Conservation (phyloP, 2,329 filamentous ascomycete species). For the Trichoderma guizhouense region DNA sequence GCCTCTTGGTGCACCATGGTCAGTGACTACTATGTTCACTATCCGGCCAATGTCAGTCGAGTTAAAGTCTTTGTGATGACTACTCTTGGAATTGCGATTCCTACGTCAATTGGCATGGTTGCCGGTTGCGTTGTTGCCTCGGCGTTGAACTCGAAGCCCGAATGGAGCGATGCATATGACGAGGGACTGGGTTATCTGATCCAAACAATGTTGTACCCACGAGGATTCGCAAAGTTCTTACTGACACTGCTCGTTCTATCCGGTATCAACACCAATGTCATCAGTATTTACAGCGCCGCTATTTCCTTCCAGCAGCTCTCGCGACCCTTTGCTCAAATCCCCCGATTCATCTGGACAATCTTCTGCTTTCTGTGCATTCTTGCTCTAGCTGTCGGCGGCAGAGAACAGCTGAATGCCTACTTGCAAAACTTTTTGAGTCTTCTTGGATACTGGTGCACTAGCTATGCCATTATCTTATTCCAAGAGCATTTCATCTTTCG, state of each 20-base stretch:
- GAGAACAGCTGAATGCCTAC: slow-evolving; percentile 38
- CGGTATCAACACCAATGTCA: slow-evolving; percentile 37
- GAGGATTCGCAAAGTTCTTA: slow-evolving; percentile 45
- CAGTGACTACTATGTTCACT: slow-evolving; percentile 35
- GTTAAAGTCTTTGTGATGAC: slow-evolving; percentile 48
- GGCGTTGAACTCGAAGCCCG: slow-evolving; percentile 37
- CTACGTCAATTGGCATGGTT: slow-evolving; percentile 48
- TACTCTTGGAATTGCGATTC: slow-evolving; percentile 44
- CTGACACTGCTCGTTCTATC: slow-evolving; percentile 37
- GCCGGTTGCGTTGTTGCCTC: slow-evolving; percentile 43
- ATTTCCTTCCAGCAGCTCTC: slow-evolving; percentile 41
- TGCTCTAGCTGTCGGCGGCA: slow-evolving; percentile 39
- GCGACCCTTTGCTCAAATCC: slow-evolving; percentile 34
- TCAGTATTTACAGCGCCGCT: slow-evolving; percentile 38
- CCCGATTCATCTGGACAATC: slow-evolving; percentile 40
- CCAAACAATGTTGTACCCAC: slow-evolving; percentile 42
- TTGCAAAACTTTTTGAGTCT: slow-evolving; percentile 44
- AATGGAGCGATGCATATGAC: slow-evolving; percentile 39
- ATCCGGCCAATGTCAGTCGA: slow-evolving; percentile 43
- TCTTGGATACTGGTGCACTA: slow-evolving; percentile 46
- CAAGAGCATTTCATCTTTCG: slow-evolving; percentile 43
- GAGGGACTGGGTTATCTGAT: slow-evolving; percentile 45
- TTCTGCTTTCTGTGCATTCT: slow-evolving; percentile 40
- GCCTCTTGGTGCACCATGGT: slow-evolving; percentile 46
- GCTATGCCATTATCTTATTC: slow-evolving; percentile 40